phyloP scores from a whole-genome alignment of 306 rosid genomes.

The Cucurbita argyrosperma region DNA sequence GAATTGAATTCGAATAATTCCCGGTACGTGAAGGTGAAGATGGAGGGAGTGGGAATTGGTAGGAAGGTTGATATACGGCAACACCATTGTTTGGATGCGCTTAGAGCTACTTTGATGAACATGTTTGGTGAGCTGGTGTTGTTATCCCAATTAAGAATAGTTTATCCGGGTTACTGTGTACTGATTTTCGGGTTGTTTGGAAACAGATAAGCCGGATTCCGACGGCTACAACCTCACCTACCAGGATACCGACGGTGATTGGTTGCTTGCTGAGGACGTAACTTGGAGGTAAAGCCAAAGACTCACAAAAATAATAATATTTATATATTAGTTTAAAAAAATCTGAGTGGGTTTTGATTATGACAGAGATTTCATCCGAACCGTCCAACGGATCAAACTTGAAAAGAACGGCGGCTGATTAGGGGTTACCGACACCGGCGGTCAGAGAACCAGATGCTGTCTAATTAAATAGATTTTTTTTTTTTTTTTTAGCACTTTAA shows the following conservation, averaged over 20 bases:
- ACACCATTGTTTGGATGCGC: constrained; percentile 38
- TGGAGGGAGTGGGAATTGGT: constrained; percentile 83
- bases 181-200: background rate
- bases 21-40: constrained; percentile 62
- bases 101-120: constrained; percentile 35
- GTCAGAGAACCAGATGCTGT: background rate
- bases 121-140: constrained; percentile 40
- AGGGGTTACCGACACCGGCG: background rate
- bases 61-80: constrained; percentile 48
- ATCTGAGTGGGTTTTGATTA: background rate
- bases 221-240: constrained; percentile 34
- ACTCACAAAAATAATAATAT: too few relatives aligned
- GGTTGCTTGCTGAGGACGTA: constrained; percentile 64
- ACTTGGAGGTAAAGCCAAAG: constrained; percentile 50
- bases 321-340: too few relatives aligned
- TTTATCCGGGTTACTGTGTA: background rate
- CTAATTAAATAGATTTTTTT: background rate
- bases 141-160: too few relatives aligned
- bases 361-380: constrained; percentile 36
- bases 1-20: constrained; percentile 9
- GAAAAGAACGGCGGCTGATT: constrained; percentile 15
- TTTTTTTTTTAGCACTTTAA: background rate
- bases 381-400: constrained; percentile 50
- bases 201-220: constrained; percentile 28
- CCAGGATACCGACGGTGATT: constrained; percentile 67